phyloP scores from a whole-genome alignment of 306 rosid species.

The Casuarina glauca region DNA sequence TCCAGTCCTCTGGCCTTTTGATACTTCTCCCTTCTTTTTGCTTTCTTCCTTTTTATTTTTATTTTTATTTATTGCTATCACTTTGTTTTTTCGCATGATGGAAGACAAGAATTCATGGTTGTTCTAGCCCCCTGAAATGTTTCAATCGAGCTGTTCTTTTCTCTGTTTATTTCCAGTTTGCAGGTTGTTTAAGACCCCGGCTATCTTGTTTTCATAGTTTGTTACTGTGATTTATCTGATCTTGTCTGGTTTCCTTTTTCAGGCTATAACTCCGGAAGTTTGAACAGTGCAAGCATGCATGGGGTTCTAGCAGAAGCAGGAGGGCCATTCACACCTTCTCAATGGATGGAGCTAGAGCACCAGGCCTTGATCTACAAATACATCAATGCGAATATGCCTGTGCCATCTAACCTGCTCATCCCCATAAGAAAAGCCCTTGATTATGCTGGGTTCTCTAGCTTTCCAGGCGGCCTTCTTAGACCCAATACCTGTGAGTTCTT shows the following conservation, averaged over 20 bases:
- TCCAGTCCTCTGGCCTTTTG: conserved; percentile 26
- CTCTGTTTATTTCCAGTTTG: background rate
- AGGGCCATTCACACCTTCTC: conserved; percentile 86
- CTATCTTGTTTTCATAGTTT: background rate
- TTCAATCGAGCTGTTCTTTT: conserved; percentile 22
- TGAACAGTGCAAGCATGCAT: conserved; percentile 46
- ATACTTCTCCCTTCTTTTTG: conserved; percentile 26
- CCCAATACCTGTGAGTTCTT: conserved; percentile 57
- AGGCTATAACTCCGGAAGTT: conserved; percentile 56
- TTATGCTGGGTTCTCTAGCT: conserved; percentile 59
- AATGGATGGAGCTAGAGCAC: conserved; percentile 96
- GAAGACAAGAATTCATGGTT: conserved; percentile 23
- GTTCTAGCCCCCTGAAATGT: conserved; percentile 19
- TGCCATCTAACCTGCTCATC: conserved; percentile 76
- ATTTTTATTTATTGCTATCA: conserved; percentile 17
- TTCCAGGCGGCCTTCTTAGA: conserved; percentile 58
- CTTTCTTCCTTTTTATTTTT: background rate
- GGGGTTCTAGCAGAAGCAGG: conserved; percentile 43
- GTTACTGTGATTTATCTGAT: background rate
- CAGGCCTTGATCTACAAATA: conserved; percentile 96
- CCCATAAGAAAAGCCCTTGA: conserved; percentile 84
- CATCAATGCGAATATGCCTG: conserved; percentile 71
- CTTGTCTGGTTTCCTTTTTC: conserved; percentile 21
- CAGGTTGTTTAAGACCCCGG: conserved; percentile 4
- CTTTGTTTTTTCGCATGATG: conserved; percentile 16